Base-by-base conservation (phyloP, 1,284 basidiomycete genomes). In the Afroboletus lepidellus region DNA sequence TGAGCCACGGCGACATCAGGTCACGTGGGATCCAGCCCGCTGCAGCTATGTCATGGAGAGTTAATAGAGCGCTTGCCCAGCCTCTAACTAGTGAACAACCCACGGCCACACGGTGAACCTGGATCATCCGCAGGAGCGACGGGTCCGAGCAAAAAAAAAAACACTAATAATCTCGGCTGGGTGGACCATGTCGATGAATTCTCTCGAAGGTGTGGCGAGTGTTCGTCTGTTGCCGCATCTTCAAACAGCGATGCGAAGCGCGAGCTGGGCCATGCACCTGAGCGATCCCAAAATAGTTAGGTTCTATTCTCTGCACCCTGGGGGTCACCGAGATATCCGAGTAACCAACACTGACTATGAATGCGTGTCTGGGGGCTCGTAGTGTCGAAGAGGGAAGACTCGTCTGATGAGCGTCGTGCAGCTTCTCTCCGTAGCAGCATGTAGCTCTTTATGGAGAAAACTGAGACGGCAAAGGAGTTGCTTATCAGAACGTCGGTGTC, bases 401-500 rank as follows among this genome's bases (percentile, higher is more conserved):
- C 21, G 7, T 8, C 13, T 6, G 24, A 53, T 48, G 53, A 21
- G 33, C n/a, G 21, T 16, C 13, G 21, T 29, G 9, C 13, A 29
- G 21, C 18, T 39, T 37, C 45, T 46, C 36, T 37, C 34, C 44
- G n/a, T 34, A 27, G 11, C 34, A 15, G 25, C 8, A 29, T 5
- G 18, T 5, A 39, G 21, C 20, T 29, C 37, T 24, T 53, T 38
- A 32, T 38, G 43, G 53, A 38, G 23, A 55, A 18, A 12, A 5
- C 32, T 16, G 41, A 33, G 25, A 36, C 30, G 5, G 24, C 23
- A 23, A 4, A 20, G 15, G 11, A 25, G 8, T 42, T 34, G 43
- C 53, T 54, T 36, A 46, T 49, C 52, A 47, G 32, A 41, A 38
- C 18, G 8, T 15, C 18, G 1, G 47, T 23, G 53, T 33, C 30